phyloP scores from a whole-genome alignment of 108 stramenopile species.

The Nitzschia palea region DNA sequence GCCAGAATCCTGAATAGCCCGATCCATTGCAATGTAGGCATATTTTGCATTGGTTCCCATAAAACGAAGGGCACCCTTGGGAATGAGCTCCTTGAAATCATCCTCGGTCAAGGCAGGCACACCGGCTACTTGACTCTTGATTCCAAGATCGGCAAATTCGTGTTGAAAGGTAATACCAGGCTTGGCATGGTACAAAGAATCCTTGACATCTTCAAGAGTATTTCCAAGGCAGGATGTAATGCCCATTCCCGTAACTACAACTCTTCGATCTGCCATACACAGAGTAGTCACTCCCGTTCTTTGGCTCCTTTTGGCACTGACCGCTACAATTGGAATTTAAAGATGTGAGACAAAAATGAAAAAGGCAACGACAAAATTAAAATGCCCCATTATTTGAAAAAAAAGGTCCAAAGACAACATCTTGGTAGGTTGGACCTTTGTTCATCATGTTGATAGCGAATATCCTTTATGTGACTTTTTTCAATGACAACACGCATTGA shows the following conservation, averaged over 20 bases:
- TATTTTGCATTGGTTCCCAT: slow-evolving; percentile 89
- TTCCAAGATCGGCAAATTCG: slow-evolving; percentile 85
- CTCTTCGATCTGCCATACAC: slow-evolving; percentile 59
- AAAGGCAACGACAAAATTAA: not conserved
- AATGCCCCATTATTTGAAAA: not conserved
- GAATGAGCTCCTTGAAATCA: slow-evolving; percentile 86
- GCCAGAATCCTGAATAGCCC: slow-evolving; percentile 80
- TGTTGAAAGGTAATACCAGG: slow-evolving; percentile 70
- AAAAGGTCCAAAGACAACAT: too few species aligned
- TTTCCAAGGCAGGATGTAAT: slow-evolving; percentile 91
- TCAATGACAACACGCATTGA: not conserved
- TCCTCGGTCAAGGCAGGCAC: slow-evolving; percentile 69
- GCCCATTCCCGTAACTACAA: slow-evolving; percentile 93
- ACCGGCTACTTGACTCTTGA: slow-evolving; percentile 84
- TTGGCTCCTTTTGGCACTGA: not conserved
- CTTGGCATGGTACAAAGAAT: slow-evolving; percentile 53
- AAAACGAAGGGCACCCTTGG: slow-evolving; percentile 80
- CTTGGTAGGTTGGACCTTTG: too few species aligned
- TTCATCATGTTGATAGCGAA: too few species aligned
- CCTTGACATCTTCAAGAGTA: slow-evolving; percentile 85
- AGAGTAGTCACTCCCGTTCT: slow-evolving; percentile 33
- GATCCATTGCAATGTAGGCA: slow-evolving; percentile 87
- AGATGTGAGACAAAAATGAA: slow-evolving; percentile 7
- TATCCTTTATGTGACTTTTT: not conserved
- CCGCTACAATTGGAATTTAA: not conserved